Base-by-base conservation (phyloP, 2,329 filamentous ascomycete genomes). In the Paradendryphiella salina region DNA sequence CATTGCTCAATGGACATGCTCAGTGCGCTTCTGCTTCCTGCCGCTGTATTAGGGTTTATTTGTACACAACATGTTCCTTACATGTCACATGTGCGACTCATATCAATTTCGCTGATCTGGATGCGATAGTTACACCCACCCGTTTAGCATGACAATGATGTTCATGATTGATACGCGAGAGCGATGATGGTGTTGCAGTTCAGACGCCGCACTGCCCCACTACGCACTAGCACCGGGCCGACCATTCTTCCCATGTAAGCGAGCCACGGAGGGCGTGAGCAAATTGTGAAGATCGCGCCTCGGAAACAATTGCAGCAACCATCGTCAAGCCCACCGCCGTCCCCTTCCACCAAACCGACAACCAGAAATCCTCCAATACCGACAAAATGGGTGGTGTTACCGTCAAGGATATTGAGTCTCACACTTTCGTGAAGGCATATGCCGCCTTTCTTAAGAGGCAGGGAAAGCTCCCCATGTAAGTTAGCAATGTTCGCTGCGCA, bases 391-490 rank as follows among this genome's bases (percentile, higher is more conserved):
- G 87, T 79, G 89, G 88, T 79, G 83, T 90, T 77, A 84, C 81
- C 72, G 89, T 93, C 80, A 88, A 88, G 80, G 89, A 92, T 81
- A 88, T 92, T 77, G 87, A 89, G 86, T 87, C 89, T 79, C 88
- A 91, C 78, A 90, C 92, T 82, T 94, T 94, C 84, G 92, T 94
- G 81, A 79, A 82, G 70, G 83, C 88, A 75, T 95, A 94, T 77
- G 83, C 88, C 76, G 87, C 85, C 74, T 95, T 94, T 85, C 80
- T 95, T 85, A 94, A 94, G 88, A 86, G 89, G 73, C 89, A 94
- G 83, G 90, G 90, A 80, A 93, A 93, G 83, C 88, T 94, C 69
- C 88, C 88, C 75, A 90, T 93, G 68, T 73, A 69, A 44, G 68
- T 66, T 43, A 23, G 13, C 13, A 33, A 26, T 10, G 38, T 28